Evolutionary conservation across 208 protist genomes (phyloP).

Genomic region (Acanthamoeba triangularis): DNA sequence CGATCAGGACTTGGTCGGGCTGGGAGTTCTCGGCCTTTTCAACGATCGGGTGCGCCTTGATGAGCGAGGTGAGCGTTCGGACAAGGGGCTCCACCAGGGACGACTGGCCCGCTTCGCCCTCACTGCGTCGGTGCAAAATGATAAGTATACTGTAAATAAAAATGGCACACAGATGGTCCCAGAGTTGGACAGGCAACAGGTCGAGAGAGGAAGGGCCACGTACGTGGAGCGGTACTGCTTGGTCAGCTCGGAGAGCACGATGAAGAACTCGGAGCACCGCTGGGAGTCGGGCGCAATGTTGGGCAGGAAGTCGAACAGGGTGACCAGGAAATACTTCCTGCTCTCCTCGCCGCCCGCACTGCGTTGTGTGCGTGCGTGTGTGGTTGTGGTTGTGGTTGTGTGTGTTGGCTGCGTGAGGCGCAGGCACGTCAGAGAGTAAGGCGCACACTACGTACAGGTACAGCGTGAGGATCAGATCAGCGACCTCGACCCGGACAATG

Average conservation of each 20-base stretch:
- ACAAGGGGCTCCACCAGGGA: neutral
- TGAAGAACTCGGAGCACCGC: slow-evolving; percentile 47
- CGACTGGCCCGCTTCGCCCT: neutral
- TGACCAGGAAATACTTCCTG: neutral
- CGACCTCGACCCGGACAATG: neutral
- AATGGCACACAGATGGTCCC: too few species aligned
- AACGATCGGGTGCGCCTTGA: slow-evolving; percentile 82
- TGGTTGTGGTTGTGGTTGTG: too few species aligned
- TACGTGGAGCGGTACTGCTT: neutral
- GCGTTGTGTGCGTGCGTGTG: neutral
- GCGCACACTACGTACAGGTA: neutral
- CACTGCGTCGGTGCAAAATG: neutral
- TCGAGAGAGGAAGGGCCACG: neutral
- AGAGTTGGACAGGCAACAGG: too few species aligned
- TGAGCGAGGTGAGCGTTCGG: slow-evolving; percentile 53
- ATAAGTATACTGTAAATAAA: too few species aligned
- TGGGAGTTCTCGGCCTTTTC: slow-evolving; percentile 74
- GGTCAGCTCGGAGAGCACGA: neutral
- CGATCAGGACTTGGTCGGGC: slow-evolving; percentile 79
- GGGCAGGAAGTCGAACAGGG: slow-evolving; percentile 46
- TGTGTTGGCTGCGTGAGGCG: too few species aligned
- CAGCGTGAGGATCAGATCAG: neutral
- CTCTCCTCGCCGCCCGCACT: slow-evolving; percentile 1
- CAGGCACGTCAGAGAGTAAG: neutral
- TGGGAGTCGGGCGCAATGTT: slow-evolving; percentile 19